Percentiles rank a stretch among this genome's conserved stretches.
Evolutionary conservation across 2,329 filamentous ascomycete species (phyloP).

Genomic region (Amylocarpus encephaloides): DNA sequence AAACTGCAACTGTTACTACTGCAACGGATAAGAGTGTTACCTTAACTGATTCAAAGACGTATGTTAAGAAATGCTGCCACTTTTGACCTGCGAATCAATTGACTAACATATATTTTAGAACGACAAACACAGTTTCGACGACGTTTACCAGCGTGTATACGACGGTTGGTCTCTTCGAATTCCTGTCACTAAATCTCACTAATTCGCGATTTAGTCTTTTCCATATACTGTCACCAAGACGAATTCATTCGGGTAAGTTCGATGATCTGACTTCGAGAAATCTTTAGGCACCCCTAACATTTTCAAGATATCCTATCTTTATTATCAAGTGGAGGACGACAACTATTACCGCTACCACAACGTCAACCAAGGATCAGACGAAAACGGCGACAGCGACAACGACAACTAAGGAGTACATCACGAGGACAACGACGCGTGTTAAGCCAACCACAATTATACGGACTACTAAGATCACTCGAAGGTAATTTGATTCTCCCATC

Average conservation of each 20-base stretch:
- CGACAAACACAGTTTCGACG: neutral
- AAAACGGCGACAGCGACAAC: neutral
- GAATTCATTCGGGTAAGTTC: neutral
- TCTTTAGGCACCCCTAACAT: neutral
- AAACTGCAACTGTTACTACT: neutral
- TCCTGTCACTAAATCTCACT: neutral
- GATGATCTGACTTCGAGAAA: neutral
- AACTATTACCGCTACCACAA: neutral
- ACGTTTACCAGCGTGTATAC: neutral
- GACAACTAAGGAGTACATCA: neutral
- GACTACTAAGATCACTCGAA: neutral
- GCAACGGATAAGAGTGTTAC: neutral
- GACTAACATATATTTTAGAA: neutral
- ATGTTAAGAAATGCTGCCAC: neutral
- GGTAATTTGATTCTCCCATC: neutral
- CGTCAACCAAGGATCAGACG: neutral
- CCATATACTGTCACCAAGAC: constrained; percentile 1
- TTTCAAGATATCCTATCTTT: neutral
- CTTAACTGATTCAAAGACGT: constrained; percentile 7
- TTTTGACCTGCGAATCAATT: neutral
- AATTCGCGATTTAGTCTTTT: constrained; percentile 6
- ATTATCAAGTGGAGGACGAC: neutral
- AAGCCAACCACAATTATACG: neutral
- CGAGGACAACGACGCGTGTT: neutral
- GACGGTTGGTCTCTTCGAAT: neutral